These are phyloP conservation scores for Lipomyces kockii DNA, from an alignment of 805 yeast species.

Conservation along the genomic window DNA sequence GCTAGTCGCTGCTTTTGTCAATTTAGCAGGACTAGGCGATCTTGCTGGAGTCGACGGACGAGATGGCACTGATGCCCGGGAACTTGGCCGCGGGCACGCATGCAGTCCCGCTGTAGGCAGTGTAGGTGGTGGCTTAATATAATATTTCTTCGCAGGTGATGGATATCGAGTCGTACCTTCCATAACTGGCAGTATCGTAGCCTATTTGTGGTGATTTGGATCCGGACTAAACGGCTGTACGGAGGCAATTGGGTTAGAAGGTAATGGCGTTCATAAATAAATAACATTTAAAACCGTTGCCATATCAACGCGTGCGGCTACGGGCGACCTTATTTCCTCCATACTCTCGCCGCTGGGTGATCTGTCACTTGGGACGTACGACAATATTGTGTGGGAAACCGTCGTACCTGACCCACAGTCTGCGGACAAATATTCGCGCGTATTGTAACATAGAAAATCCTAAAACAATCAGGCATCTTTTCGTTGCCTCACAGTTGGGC, in stretches of 20 bases:
- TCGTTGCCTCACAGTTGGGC: no score
- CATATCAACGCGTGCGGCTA: background rate
- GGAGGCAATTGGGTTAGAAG: background rate
- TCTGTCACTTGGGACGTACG: no score
- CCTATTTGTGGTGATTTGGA: background rate
- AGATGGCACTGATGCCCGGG: background rate
- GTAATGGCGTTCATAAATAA: background rate
- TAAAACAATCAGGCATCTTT: no score
- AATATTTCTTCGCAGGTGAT: constrained; percentile 15
- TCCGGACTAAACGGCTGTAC: background rate
- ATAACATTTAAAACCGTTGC: background rate
- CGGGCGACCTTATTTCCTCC: no score
- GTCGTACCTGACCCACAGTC: no score
- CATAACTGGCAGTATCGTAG: background rate
- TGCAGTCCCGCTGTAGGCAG: background rate
- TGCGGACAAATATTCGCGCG: no score
- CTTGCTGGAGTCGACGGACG: constrained; percentile 4
- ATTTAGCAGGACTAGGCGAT: background rate
- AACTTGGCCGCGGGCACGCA: background rate
- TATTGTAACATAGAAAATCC: no score
- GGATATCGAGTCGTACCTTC: background rate
- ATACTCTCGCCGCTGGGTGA: no score
- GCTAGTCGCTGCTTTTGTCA: background rate
- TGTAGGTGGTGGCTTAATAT: constrained; percentile 20
- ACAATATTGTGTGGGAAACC: no score